phyloP scores from a whole-genome alignment of 805 yeast genomes.

The Candida ipomoeae region DNA sequence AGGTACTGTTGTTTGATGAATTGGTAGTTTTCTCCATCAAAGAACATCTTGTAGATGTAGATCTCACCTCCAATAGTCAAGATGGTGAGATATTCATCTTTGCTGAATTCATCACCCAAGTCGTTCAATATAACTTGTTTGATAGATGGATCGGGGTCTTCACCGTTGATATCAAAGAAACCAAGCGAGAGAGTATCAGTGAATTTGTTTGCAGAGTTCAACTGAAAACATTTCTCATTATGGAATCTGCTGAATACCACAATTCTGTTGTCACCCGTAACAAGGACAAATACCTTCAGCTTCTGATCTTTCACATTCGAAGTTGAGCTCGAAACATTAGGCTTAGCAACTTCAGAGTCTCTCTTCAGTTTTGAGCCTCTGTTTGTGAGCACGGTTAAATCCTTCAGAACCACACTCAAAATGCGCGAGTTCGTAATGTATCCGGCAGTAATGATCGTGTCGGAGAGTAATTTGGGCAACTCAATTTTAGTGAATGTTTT shows the following conservation, averaged over 20 bases:
- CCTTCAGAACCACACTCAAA: constrained; percentile 38
- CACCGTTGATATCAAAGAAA: constrained; percentile 47
- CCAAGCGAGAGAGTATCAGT: constrained; percentile 41
- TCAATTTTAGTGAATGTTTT: constrained; percentile 31
- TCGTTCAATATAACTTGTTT: constrained; percentile 62
- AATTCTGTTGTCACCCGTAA: constrained; percentile 73
- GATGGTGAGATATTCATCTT: constrained; percentile 63
- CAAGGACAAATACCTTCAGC: constrained; percentile 53
- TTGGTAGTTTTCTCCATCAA: constrained; percentile 41
- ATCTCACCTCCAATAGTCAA: constrained; percentile 82
- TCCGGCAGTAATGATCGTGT: constrained; percentile 64
- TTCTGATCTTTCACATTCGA: constrained; percentile 17
- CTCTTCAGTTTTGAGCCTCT: constrained; percentile 31
- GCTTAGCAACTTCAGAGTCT: constrained; percentile 9
- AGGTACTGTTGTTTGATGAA: constrained; percentile 43
- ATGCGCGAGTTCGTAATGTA: constrained; percentile 53
- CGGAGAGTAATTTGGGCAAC: constrained; percentile 38
- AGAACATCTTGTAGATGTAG: constrained; percentile 56
- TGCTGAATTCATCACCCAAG: constrained; percentile 53
- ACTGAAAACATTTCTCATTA: constrained; percentile 50
- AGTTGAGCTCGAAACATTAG: not conserved
- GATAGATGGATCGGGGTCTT: constrained; percentile 67
- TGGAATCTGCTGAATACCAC: constrained; percentile 58
- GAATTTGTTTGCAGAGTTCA: constrained; percentile 46
- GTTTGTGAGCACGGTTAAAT: constrained; percentile 22